These are phyloP conservation scores for Plasmodium cynomolgi DNA, from an alignment of 169 alveolate species.

Conservation along the genomic window DNA sequence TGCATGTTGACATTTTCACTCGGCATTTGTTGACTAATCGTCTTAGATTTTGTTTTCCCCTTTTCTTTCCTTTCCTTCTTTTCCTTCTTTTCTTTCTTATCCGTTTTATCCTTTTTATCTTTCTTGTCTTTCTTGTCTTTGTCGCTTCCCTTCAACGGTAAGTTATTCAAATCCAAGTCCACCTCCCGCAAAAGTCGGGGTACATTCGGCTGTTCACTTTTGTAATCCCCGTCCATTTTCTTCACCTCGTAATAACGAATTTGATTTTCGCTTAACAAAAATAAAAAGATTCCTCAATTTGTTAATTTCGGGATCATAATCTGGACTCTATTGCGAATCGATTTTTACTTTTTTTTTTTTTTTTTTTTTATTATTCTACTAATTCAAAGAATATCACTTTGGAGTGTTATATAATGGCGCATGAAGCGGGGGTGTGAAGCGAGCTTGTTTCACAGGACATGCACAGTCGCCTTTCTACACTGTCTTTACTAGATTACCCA, in stretches of 20 bases:
- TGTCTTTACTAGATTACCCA: neutral
- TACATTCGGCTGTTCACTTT: neutral
- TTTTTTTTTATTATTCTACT: neutral
- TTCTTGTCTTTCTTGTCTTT: neutral
- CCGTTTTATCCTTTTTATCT: neutral
- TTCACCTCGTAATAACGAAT: neutral
- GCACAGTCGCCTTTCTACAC: neutral
- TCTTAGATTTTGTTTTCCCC: neutral
- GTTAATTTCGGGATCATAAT: conserved; percentile 5
- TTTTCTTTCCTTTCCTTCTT: neutral
- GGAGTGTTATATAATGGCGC: neutral
- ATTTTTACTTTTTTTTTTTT: neutral
- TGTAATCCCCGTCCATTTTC: conserved; percentile 26
- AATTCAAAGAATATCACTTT: neutral
- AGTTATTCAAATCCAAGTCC: conserved; percentile 1
- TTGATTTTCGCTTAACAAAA: neutral
- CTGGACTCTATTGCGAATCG: neutral
- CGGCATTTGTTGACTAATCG: neutral
- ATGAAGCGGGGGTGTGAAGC: neutral
- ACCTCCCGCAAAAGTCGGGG: neutral
- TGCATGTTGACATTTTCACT: neutral
- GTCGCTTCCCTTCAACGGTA: neutral
- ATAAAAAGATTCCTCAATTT: neutral
- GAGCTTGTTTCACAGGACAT: neutral
- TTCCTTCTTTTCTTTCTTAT: neutral